Conservation (phyloP, 192 early-diverging fungal species). For the Coemansia umbellata region DNA sequence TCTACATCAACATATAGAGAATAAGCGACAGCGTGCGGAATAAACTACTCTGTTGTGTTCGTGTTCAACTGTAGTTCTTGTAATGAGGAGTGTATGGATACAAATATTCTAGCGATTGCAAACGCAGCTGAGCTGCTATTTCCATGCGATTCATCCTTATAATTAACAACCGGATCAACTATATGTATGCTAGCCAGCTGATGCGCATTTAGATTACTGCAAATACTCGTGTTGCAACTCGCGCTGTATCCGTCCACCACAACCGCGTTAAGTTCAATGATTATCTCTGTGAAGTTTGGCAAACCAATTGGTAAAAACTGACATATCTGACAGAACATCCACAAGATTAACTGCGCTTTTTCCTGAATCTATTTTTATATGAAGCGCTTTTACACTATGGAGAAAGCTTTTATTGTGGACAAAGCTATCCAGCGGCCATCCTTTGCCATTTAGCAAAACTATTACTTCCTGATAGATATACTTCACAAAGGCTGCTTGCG, state of each 20-base stretch:
- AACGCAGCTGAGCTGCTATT: neutral
- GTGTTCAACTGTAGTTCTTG: too few species aligned
- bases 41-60: too few species aligned
- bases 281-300: neutral
- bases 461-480: neutral
- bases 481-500: neutral
- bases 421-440: neutral
- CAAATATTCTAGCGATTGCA: neutral
- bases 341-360: neutral
- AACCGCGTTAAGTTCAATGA: neutral
- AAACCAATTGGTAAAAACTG: neutral
- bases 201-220: neutral
- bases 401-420: conserved; percentile 2
- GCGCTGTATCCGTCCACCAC: neutral
- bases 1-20: too few species aligned
- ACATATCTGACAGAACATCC: neutral
- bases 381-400: neutral
- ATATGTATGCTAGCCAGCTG: conserved; percentile 6
- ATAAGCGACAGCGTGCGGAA: too few species aligned
- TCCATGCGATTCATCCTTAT: neutral
- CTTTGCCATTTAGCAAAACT: neutral
- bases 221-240: neutral
- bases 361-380: conserved; percentile 1
- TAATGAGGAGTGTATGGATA: too few species aligned
- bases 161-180: neutral